Evolutionary conservation across 169 alveolate species (phyloP), one percentile per base, ranked within the genome.

Genomic region (Cryptosporidium canis): DNA sequence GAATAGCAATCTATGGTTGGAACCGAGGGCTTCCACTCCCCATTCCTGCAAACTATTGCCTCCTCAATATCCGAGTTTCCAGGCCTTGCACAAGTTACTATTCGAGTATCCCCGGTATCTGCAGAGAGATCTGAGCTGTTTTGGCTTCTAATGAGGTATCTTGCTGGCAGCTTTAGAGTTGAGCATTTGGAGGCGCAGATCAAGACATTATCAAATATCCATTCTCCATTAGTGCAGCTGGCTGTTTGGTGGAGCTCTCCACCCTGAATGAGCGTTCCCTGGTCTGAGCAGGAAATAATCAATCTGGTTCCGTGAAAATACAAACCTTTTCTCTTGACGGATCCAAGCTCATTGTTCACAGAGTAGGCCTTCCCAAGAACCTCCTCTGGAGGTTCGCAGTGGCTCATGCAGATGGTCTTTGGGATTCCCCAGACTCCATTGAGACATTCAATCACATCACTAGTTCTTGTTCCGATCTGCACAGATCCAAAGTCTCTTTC

Each of bases 371-470:
- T 55, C 1, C 87, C 87, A 24, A 77, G 66, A 39, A 41, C 39
- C 47, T 44, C 53, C 14, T 77, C 87, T 18, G 87, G 87, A 7
- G 72, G 41, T 37, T 58, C 51, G 14, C 87, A 77, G 24, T 77
- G 68, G 12, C 29, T 77, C 51, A 77, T 55, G 56, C 87, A 77
- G 16, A 77, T 66, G 14, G 87, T 77, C 43, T 61, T 77, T 37
- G 87, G 72, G 9, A 77, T 63, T n/a, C 87, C 72, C 87, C 87
- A 77, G 18, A 61, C 70, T 24, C 87, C 87, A 37, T 77, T 77
- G n/a, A 44, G n/a, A 41, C 87, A 77, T 14, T 77, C 77, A 3
- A 77, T 58, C 41, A 41, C 41, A 58, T 77, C 87, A 29, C 44
- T 77, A 6, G 39, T 24, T 39, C 64, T 55, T 8, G 87, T 77